Evolutionary conservation across 2,329 filamentous ascomycete genomes (phyloP).

Genomic region (Ophiostoma fasciatum): DNA sequence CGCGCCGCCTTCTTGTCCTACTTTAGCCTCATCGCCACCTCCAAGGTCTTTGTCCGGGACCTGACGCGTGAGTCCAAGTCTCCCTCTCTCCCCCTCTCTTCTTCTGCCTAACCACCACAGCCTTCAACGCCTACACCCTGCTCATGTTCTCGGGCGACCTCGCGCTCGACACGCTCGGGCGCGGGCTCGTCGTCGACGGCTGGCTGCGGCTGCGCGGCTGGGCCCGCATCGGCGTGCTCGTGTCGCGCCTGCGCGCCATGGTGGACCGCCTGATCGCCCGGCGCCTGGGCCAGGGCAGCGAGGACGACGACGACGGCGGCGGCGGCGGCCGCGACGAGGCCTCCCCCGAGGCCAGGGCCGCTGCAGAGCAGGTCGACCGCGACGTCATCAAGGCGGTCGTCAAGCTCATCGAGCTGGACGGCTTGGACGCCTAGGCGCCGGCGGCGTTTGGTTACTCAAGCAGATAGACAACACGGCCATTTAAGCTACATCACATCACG

Average conservation of each 20-base stretch:
- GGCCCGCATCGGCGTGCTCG: slow-evolving; percentile 85
- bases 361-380: slow-evolving; percentile 36
- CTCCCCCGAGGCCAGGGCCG: neutral
- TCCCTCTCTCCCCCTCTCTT: slow-evolving; percentile 21
- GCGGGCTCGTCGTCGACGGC: slow-evolving; percentile 79
- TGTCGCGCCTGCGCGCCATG: slow-evolving; percentile 69
- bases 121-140: slow-evolving; percentile 79
- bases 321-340: neutral
- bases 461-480: too few species aligned
- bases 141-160: slow-evolving; percentile 83
- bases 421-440: slow-evolving; percentile 54
- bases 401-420: slow-evolving; percentile 77
- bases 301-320: slow-evolving; percentile 21
- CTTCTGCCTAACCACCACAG: slow-evolving; percentile 24
- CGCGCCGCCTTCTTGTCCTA: slow-evolving; percentile 72
- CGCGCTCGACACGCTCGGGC: slow-evolving; percentile 70
- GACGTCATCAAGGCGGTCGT: slow-evolving; percentile 66
- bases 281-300: slow-evolving; percentile 62
- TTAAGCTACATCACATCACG: too few species aligned
- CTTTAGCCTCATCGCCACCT: slow-evolving; percentile 82
- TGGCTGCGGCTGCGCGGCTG: slow-evolving; percentile 80
- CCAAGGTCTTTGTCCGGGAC: slow-evolving; percentile 83
- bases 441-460: too few species aligned
- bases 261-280: slow-evolving; percentile 70
- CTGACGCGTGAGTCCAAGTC: slow-evolving; percentile 67